A percentile compares a stretch with the other conserved stretches of the same genome.
phyloP scores from a whole-genome alignment of 352 stramenopile genomes.

The Phytopythium chamaehyphon region DNA sequence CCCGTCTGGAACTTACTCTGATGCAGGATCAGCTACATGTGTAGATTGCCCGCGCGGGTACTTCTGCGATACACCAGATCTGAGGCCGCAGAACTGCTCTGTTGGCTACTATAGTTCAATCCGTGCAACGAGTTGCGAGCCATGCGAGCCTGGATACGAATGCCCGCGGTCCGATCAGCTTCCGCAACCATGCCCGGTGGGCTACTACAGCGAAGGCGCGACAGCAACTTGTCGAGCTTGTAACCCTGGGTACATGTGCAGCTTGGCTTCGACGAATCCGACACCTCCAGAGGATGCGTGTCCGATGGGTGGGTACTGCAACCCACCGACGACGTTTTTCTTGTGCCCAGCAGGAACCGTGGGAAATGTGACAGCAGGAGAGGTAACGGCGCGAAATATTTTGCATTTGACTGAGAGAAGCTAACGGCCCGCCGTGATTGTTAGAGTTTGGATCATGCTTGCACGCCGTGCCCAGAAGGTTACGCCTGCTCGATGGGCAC shows the following conservation, averaged over 20 bases:
- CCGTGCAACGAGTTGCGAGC: constrained; percentile 56
- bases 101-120: constrained; percentile 79
- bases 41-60: constrained; percentile 78
- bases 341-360: constrained; percentile 85
- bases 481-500: constrained; percentile 79
- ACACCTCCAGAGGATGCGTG: constrained; percentile 85
- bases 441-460: constrained; percentile 79
- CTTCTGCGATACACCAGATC: constrained; percentile 62
- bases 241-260: constrained; percentile 73
- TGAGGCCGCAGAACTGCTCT: constrained; percentile 66
- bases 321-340: constrained; percentile 80
- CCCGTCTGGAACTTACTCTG: constrained; percentile 66
- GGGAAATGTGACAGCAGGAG: constrained; percentile 74
- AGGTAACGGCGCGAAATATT: constrained; percentile 28
- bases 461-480: constrained; percentile 61
- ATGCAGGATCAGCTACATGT: constrained; percentile 47
- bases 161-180: constrained; percentile 68
- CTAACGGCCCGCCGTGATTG: not conserved
- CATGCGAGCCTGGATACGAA: constrained; percentile 80
- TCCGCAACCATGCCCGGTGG: constrained; percentile 79
- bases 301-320: constrained; percentile 87
- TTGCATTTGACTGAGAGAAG: not conserved
- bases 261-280: constrained; percentile 68
- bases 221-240: constrained; percentile 64
- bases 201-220: constrained; percentile 81